phyloP scores from a whole-genome alignment of 345 rosid genomes.

The Brassica rapa region DNA sequence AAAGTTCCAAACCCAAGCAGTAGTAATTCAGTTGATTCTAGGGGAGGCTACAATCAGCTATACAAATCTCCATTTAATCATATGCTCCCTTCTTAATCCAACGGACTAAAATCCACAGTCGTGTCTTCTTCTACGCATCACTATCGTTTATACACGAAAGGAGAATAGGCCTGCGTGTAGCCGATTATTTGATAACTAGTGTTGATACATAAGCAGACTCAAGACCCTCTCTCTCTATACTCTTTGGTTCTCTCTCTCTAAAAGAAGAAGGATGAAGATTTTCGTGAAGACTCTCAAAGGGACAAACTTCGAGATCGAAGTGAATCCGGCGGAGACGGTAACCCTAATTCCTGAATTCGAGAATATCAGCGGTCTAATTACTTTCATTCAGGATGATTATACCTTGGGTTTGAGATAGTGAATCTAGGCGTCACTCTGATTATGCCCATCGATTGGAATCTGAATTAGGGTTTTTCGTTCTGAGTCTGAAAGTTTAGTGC shows the following conservation, averaged over 20 bases:
- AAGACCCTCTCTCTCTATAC: slow-evolving; percentile 36
- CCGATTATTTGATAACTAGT: neutral
- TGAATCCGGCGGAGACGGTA: slow-evolving; percentile 63
- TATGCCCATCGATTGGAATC: neutral
- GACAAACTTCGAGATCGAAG: slow-evolving; percentile 68
- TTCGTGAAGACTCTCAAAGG: slow-evolving; percentile 77
- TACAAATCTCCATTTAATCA: slow-evolving; percentile 1
- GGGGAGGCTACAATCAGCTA: neutral
- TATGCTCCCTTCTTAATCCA: neutral
- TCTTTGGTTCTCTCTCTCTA: slow-evolving; percentile 37
- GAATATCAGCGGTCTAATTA: neutral
- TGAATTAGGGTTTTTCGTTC: slow-evolving; percentile 36
- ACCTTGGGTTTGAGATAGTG: slow-evolving; percentile 11
- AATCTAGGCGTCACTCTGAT: slow-evolving; percentile 24
- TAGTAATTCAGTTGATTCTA: slow-evolving; percentile 17
- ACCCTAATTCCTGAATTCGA: neutral
- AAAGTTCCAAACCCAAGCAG: neutral
- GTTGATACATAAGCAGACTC: slow-evolving; percentile 26
- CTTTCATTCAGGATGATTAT: neutral
- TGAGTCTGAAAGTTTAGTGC: neutral
- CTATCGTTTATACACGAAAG: neutral
- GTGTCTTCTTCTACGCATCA: neutral
- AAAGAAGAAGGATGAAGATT: slow-evolving; percentile 60
- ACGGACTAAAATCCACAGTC: neutral
- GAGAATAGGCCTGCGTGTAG: neutral